Evolutionary conservation across 495 filamentous ascomycete genomes (phyloP).

Genomic region (Talaromyces proteolyticus): DNA sequence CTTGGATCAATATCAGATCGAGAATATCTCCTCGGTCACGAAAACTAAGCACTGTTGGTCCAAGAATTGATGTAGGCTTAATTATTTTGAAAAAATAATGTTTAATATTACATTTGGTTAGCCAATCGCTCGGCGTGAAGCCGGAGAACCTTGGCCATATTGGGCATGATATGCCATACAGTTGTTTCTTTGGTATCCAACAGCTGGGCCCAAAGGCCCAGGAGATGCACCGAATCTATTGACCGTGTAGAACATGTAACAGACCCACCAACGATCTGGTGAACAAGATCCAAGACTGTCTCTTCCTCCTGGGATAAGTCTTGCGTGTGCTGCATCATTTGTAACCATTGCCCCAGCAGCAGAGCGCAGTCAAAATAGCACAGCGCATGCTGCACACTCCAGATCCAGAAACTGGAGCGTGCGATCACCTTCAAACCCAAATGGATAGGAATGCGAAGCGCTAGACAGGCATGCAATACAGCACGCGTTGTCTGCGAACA

Average conservation of each 20-base stretch:
- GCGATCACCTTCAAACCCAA: conserved; percentile 40
- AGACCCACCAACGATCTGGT: not conserved
- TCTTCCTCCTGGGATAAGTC: not conserved
- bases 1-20: too few species aligned
- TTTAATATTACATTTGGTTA: not conserved
- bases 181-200: conserved; percentile 1
- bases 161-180: not conserved
- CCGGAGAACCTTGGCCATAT: not conserved
- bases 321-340: not conserved
- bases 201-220: not conserved
- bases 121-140: not conserved
- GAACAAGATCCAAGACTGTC: not conserved
- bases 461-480: conserved; percentile 27
- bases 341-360: conserved; percentile 42
- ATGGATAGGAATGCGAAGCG: conserved; percentile 30
- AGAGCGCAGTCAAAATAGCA: conserved; percentile 43
- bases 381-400: conserved; percentile 43
- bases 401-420: conserved; percentile 38
- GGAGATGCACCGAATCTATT: not conserved
- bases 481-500: conserved; percentile 19
- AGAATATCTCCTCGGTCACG: too few species aligned
- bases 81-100: too few species aligned
- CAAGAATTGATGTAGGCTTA: too few species aligned
- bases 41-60: too few species aligned
- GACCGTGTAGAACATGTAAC: not conserved